Conservation (phyloP, 169 alveolate species). For the Theileria annulata region DNA sequence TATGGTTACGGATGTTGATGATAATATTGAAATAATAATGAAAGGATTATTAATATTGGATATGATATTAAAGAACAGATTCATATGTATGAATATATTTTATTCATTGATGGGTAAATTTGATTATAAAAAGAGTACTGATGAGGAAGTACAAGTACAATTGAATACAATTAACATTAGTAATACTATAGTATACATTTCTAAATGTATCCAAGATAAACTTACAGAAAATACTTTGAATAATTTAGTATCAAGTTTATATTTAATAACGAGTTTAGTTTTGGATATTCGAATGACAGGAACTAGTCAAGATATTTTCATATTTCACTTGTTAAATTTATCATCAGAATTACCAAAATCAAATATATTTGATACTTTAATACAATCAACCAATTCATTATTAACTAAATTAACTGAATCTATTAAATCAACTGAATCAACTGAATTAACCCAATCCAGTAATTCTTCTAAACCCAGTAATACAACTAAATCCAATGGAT, state of each 20-base stretch:
- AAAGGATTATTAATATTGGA: not conserved
- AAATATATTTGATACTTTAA: not conserved
- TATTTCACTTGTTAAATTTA: not conserved
- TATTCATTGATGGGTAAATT: not conserved
- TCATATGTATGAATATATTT: conserved; percentile 6
- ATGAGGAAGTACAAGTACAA: no score
- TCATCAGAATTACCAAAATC: not conserved
- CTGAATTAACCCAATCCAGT: not conserved
- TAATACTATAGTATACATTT: no score
- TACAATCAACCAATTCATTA: not conserved
- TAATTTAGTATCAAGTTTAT: not conserved
- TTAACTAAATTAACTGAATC: not conserved
- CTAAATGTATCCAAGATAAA: not conserved
- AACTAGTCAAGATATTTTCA: not conserved
- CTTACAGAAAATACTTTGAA: not conserved
- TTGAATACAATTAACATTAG: no score
- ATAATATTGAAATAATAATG: not conserved
- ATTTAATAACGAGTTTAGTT: not conserved
- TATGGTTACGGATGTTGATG: no score
- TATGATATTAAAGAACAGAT: not conserved
- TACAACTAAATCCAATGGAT: not conserved
- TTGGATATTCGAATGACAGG: not conserved
- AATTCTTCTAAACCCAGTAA: not conserved
- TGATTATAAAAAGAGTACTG: no score
- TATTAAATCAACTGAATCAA: not conserved